phyloP scores from a whole-genome alignment of 306 rosid species.

The Pyrus betulifolia region DNA sequence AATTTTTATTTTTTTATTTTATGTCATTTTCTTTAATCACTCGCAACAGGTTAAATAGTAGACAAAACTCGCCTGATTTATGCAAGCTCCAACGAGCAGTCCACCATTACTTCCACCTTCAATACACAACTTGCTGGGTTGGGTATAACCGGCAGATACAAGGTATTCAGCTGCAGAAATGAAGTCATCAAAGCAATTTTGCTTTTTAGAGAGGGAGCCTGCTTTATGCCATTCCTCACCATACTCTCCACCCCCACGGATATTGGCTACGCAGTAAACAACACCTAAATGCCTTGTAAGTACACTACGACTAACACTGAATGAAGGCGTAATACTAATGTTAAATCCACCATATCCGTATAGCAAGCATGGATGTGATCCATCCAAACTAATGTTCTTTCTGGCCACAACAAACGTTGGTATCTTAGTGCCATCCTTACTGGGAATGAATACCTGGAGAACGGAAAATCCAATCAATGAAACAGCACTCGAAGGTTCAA shows the following conservation, averaged over 20 bases:
- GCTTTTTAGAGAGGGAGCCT: slow-evolving; percentile 82
- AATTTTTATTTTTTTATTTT: neutral
- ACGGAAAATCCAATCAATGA: slow-evolving; percentile 1
- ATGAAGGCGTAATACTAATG: slow-evolving; percentile 68
- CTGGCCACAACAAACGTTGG: slow-evolving; percentile 73
- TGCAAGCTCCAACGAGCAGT: slow-evolving; percentile 88
- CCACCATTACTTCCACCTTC: slow-evolving; percentile 99
- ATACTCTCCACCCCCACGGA: slow-evolving; percentile 98
- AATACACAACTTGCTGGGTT: slow-evolving; percentile 70
- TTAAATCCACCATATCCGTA: slow-evolving; percentile 91
- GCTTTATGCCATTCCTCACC: slow-evolving; percentile 99
- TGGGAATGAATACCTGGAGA: slow-evolving; percentile 64
- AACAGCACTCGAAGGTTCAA: neutral
- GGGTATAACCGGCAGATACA: slow-evolving; percentile 72
- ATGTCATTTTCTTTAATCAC: neutral
- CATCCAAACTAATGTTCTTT: slow-evolving; percentile 66
- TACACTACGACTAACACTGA: slow-evolving; percentile 63
- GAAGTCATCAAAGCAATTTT: slow-evolving; percentile 93
- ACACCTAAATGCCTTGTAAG: slow-evolving; percentile 71
- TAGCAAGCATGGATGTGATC: slow-evolving; percentile 89
- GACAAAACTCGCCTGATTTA: slow-evolving; percentile 57
- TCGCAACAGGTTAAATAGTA: neutral
- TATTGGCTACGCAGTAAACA: slow-evolving; percentile 79
- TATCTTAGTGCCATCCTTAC: slow-evolving; percentile 82
- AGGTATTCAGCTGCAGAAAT: slow-evolving; percentile 88